A percentile compares a stretch with the other conserved stretches of the same genome.
These are phyloP conservation scores for Epichloe sylvatica DNA, from an alignment of 2,329 filamentous ascomycete species.

Conservation along the genomic window DNA sequence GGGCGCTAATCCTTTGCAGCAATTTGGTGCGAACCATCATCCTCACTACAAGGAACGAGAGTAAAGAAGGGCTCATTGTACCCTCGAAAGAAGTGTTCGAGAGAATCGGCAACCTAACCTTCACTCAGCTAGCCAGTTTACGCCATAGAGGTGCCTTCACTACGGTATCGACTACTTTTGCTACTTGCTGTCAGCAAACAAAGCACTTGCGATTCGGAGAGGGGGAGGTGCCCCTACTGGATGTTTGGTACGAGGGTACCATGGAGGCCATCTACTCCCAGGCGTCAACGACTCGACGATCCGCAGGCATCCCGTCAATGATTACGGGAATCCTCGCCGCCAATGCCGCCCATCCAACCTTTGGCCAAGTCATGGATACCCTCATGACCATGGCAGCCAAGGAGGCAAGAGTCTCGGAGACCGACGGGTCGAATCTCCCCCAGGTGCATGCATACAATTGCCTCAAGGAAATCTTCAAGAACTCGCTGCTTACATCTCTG, in stretches of 20 bases:
- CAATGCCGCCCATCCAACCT: constrained; percentile 43
- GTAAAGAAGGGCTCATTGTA: constrained; percentile 29
- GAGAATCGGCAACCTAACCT: constrained; percentile 58
- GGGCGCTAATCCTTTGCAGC: constrained; percentile 29
- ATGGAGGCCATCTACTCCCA: constrained; percentile 59
- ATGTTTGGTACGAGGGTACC: constrained; percentile 60
- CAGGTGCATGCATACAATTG: constrained; percentile 95
- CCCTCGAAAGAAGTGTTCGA: constrained; percentile 43
- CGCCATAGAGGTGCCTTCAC: constrained; percentile 88
- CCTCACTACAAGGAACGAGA: constrained; percentile 35
- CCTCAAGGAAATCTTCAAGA: constrained; percentile 81
- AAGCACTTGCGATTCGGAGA: constrained; percentile 28
- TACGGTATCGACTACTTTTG: constrained; percentile 80
- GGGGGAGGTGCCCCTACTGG: constrained; percentile 37
- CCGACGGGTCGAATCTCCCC: constrained; percentile 54
- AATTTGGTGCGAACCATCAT: constrained; percentile 55
- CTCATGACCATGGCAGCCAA: constrained; percentile 45
- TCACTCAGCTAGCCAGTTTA: constrained; percentile 67
- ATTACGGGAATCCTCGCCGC: constrained; percentile 69
- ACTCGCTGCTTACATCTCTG: constrained; percentile 59
- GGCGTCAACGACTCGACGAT: constrained; percentile 72
- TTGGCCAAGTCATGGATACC: constrained; percentile 49
- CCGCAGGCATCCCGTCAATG: constrained; percentile 79
- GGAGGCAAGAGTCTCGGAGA: constrained; percentile 39
- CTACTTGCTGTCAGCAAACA: constrained; percentile 57